These are phyloP conservation scores for Lepidopterella palustris DNA, from an alignment of 495 filamentous ascomycete genomes.

Conservation along the genomic window DNA sequence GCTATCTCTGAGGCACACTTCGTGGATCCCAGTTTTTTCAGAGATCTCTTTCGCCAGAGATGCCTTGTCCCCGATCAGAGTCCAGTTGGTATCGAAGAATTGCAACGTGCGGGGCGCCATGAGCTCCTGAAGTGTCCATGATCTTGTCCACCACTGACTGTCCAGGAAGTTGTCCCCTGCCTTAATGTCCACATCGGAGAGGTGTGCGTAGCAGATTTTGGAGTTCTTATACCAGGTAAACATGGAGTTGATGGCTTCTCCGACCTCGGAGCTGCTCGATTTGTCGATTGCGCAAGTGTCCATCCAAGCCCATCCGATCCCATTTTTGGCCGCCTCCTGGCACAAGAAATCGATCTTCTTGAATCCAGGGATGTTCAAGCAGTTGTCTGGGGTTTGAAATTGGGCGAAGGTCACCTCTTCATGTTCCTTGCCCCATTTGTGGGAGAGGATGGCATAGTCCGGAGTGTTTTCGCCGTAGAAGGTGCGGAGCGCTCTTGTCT, in stretches of 20 bases:
- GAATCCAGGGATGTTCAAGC: too few relatives aligned
- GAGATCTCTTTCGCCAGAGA: not conserved
- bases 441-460: too few relatives aligned
- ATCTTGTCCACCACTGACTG: constrained; percentile 20
- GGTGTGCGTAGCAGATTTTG: constrained; percentile 11
- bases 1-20: not conserved
- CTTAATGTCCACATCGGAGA: constrained; percentile 1
- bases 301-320: too few relatives aligned
- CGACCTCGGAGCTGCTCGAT: too few relatives aligned
- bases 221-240: constrained; percentile 16
- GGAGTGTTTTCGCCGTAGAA: too few relatives aligned
- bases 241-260: constrained; percentile 13
- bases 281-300: too few relatives aligned
- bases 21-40: not conserved
- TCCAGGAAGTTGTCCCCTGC: not conserved
- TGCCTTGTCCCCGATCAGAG: constrained; percentile 4
- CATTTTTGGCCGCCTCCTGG: too few relatives aligned
- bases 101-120: constrained; percentile 7
- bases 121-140: constrained; percentile 25
- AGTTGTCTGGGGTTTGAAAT: too few relatives aligned
- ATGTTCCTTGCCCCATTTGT: too few relatives aligned
- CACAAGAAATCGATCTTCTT: too few relatives aligned
- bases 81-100: constrained; percentile 8
- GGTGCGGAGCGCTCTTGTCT: too few relatives aligned
- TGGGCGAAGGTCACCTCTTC: too few relatives aligned